Conservation (phyloP, 805 yeast species). For the Saturnispora besseyi region DNA sequence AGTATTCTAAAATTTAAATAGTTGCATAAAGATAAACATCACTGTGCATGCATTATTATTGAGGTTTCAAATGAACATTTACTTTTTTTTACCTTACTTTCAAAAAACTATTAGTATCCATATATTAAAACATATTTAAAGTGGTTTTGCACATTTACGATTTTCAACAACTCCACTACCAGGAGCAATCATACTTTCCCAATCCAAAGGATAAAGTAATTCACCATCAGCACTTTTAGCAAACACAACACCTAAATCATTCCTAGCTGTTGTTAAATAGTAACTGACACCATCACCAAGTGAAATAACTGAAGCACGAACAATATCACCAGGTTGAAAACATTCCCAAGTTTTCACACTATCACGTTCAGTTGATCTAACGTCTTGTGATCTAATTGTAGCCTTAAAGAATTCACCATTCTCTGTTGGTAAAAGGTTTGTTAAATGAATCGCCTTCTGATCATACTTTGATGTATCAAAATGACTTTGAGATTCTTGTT, state of each 20-base stretch:
- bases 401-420: constrained; percentile 87
- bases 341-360: constrained; percentile 68
- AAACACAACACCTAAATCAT: constrained; percentile 89
- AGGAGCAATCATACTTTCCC: constrained; percentile 89
- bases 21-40: background rate
- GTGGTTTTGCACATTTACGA: constrained; percentile 91
- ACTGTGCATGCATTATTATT: no score
- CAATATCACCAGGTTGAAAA: constrained; percentile 87
- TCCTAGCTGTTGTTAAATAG: constrained; percentile 79
- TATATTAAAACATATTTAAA: constrained; percentile 20
- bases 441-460: constrained; percentile 11
- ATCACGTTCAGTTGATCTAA: constrained; percentile 86
- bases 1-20: background rate
- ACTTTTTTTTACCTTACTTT: no score
- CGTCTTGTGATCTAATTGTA: constrained; percentile 75
- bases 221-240: constrained; percentile 61
- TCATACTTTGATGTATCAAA: constrained; percentile 3
- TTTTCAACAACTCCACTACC: constrained; percentile 63
- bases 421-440: constrained; percentile 48
- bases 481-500: constrained; percentile 6
- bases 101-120: no score
- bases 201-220: constrained; percentile 80
- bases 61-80: no score
- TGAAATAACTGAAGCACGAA: constrained; percentile 74
- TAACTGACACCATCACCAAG: constrained; percentile 92